phyloP scores from a whole-genome alignment of 2,329 filamentous ascomycete genomes.

The Colletotrichum phormii region DNA sequence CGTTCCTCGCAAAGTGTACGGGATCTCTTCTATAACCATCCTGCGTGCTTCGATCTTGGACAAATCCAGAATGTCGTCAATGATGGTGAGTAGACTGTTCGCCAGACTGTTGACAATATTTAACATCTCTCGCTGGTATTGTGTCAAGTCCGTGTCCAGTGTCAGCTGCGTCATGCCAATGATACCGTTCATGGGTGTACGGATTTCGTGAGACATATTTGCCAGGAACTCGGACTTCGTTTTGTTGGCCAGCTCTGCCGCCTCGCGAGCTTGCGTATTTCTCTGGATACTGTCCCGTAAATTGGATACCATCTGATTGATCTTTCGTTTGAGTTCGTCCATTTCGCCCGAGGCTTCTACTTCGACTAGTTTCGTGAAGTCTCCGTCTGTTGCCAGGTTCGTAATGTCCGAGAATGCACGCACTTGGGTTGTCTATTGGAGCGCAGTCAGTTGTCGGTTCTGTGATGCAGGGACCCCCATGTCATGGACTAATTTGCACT shows the following conservation, averaged over 20 bases:
- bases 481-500: constrained; percentile 40
- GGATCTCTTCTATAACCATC: constrained; percentile 98
- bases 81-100: constrained; percentile 96
- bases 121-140: constrained; percentile 97
- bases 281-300: constrained; percentile 95
- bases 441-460: constrained; percentile 48
- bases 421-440: constrained; percentile 88
- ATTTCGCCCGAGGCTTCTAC: constrained; percentile 98
- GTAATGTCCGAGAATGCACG: constrained; percentile 98
- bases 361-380: constrained; percentile 96
- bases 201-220: constrained; percentile 99
- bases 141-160: constrained; percentile 92
- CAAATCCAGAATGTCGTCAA: constrained; percentile 83
- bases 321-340: constrained; percentile 98
- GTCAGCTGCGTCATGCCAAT: constrained; percentile 98
- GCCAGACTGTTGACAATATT: constrained; percentile 98
- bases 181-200: constrained; percentile 97
- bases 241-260: constrained; percentile 95
- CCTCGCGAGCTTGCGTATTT: constrained; percentile 95
- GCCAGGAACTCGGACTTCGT: constrained; percentile 98
- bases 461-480: background rate
- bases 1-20: constrained; percentile 91
- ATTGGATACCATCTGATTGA: constrained; percentile 99
- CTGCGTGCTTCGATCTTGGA: constrained; percentile 93
- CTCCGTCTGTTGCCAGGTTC: constrained; percentile 95